A percentile compares a stretch with the other conserved stretches of the same genome.
Conservation (phyloP, 148 eudicot species). For the Limonium bicolor region DNA sequence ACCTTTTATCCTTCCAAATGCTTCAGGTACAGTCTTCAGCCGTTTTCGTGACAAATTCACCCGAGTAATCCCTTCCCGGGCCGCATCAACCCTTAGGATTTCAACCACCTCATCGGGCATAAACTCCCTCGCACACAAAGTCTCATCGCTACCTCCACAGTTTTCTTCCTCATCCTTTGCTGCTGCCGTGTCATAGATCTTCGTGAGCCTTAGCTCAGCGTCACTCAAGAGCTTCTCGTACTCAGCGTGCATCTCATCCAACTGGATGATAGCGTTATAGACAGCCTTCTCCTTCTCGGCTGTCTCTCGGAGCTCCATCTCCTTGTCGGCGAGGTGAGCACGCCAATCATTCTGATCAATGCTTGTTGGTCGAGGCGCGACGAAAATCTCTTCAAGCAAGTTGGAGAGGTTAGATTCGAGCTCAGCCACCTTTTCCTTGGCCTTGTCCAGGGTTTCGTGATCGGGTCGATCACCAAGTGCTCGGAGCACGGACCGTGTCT, state of each 20-base stretch:
- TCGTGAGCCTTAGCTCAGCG: constrained; percentile 41
- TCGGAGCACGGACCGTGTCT: constrained; percentile 44
- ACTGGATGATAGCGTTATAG: constrained; percentile 38
- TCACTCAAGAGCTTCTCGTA: constrained; percentile 36
- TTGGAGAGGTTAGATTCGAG: constrained; percentile 19
- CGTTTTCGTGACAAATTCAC: constrained; percentile 37
- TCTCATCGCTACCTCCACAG: constrained; percentile 9
- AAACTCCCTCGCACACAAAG: constrained; percentile 20
- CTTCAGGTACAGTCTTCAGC: constrained; percentile 48
- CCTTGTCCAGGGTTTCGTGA: constrained; percentile 69
- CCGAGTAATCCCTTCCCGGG: constrained; percentile 14
- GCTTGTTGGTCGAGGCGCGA: constrained; percentile 17
- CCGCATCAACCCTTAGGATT: constrained; percentile 26
- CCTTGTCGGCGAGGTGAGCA: constrained; percentile 9
- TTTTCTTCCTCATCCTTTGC: constrained; percentile 10
- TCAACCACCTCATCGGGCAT: constrained; percentile 47
- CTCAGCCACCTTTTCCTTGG: constrained; percentile 34
- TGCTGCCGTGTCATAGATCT: constrained; percentile 43
- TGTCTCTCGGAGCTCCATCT: constrained; percentile 12
- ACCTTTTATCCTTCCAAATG: constrained; percentile 33
- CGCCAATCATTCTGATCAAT: constrained; percentile 11
- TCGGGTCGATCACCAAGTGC: constrained; percentile 63
- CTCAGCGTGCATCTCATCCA: constrained; percentile 56
- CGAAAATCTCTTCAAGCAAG: constrained; percentile 27
- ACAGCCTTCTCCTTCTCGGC: constrained; percentile 38